Percentiles rank a stretch among this genome's conserved stretches.
Conservation (phyloP, 352 stramenopile species). For the Phytophthora colocasiae region DNA sequence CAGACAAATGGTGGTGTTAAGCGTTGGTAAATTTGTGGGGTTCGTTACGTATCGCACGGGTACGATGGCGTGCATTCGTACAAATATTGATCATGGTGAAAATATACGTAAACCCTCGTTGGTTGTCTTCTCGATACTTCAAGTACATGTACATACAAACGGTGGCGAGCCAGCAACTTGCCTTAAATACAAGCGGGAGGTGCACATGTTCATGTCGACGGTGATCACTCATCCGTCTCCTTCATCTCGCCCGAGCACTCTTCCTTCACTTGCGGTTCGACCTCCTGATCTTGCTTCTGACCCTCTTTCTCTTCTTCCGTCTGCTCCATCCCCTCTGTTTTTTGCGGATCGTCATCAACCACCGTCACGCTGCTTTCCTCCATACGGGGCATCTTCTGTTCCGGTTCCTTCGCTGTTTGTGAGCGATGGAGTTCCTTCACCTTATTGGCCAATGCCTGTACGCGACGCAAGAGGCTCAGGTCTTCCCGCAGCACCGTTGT, state of each 20-base stretch:
- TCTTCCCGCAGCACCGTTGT: slow-evolving; percentile 53
- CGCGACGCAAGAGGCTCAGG: slow-evolving; percentile 62
- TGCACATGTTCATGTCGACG: too few relatives aligned
- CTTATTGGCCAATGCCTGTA: slow-evolving; percentile 63
- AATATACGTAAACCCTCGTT: background rate
- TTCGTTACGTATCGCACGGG: too few relatives aligned
- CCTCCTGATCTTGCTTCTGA: slow-evolving; percentile 13
- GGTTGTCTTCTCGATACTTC: too few relatives aligned
- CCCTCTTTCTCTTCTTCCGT: slow-evolving; percentile 11
- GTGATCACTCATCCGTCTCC: slow-evolving; percentile 8
- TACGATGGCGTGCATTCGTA: too few relatives aligned
- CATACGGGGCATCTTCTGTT: slow-evolving; percentile 36
- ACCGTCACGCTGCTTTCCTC: slow-evolving; percentile 23
- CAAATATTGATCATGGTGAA: too few relatives aligned
- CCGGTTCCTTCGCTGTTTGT: slow-evolving; percentile 30
- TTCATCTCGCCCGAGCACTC: slow-evolving; percentile 11
- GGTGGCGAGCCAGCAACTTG: too few relatives aligned
- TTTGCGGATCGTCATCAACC: slow-evolving; percentile 10
- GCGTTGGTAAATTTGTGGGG: too few relatives aligned
- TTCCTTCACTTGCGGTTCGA: background rate
- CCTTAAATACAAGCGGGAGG: slow-evolving; percentile 10
- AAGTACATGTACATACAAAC: too few relatives aligned
- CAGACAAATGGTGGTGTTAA: slow-evolving; percentile 14
- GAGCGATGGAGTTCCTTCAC: slow-evolving; percentile 40
- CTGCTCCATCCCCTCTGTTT: slow-evolving; percentile 7